These are phyloP conservation scores for Penicillium riverlandense DNA, from an alignment of 495 filamentous ascomycete genomes.

Conservation along the genomic window DNA sequence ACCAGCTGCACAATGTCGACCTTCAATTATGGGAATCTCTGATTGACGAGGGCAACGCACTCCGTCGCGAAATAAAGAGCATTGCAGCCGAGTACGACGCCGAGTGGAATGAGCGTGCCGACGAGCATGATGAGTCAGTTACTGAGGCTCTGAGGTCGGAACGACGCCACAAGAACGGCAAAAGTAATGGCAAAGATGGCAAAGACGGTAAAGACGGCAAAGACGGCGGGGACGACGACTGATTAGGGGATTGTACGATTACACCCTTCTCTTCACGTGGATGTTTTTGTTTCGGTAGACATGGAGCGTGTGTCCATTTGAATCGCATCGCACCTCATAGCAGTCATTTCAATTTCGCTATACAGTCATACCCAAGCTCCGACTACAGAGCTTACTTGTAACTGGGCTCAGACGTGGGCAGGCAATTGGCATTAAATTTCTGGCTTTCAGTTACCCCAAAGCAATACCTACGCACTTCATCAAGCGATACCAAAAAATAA, in stretches of 20 bases:
- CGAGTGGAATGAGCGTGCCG: slow-evolving; percentile 81
- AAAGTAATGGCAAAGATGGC: slow-evolving; percentile 34
- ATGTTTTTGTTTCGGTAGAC: not conserved
- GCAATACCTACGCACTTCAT: no score
- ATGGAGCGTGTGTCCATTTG: not conserved
- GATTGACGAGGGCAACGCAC: slow-evolving; percentile 72
- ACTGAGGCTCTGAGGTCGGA: slow-evolving; percentile 63
- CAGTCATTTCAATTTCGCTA: no score
- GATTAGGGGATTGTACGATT: slow-evolving; percentile 17
- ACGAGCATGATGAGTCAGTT: slow-evolving; percentile 70
- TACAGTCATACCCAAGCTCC: not conserved
- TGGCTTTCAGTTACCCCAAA: no score
- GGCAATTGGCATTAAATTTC: no score
- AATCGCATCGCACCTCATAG: no score
- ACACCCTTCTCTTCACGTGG: not conserved
- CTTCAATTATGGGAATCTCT: slow-evolving; percentile 66
- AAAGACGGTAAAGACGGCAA: slow-evolving; percentile 30
- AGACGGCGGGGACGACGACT: slow-evolving; percentile 32
- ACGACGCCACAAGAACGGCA: slow-evolving; percentile 41
- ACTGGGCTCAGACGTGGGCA: no score
- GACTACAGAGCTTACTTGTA: no score
- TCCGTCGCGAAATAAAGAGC: slow-evolving; percentile 72
- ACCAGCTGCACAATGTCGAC: slow-evolving; percentile 69
- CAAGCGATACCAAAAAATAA: not conserved
- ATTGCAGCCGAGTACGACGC: slow-evolving; percentile 87